Evolutionary conservation across 1,284 basidiomycete species (phyloP), one percentile per base, ranked within the genome.

Genomic region (Trichosporon sp.): DNA sequence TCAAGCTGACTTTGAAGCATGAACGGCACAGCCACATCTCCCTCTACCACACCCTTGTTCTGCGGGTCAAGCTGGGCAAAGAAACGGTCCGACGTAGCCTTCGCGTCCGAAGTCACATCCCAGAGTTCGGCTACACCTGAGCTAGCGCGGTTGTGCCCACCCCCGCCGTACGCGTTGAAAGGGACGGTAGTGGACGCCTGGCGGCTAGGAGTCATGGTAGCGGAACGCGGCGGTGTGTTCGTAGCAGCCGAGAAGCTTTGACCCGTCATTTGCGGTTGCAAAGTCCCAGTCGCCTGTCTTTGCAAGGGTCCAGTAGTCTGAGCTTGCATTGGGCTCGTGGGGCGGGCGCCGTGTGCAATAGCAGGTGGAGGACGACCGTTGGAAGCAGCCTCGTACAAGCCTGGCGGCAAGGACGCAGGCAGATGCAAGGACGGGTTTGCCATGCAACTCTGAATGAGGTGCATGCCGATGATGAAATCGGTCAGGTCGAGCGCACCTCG

Each of bases 391-490:
- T 98, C 95, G 80, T 98, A 97, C n/a, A 96, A 81, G 65, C 90
- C 91, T 0, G 92, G 90, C n/a, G 96, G 94, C 14, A 99, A 87
- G 0, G 88, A 85, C 1, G 89, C 82, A 10, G 97, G 97, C 63
- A 99, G 88, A 65, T 87, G 87, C 59, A 90, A 85, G 70, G 94
- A 85, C 68, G 91, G 88, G 68, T 90, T 90, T 66, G 91, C 90
- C 96, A 99, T 98, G 66, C 89, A 87, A 56, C 89, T 91, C 84
- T 98, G 96, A 76, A 98, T 96, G 79, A 84, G 81, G 82, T 92
- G 93, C 97, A 99, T 98, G 67, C 93, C 97, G 79, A 99, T 90
- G 75, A 92, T 91, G 81, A 99, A 99, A 84, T 99, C 97, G 59
- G 92, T 88, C 26, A 90, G 87, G 81, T 99, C 97, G 72, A 99